A percentile compares a stretch with the other conserved stretches of the same genome.
Conservation (phyloP, 2,329 filamentous ascomycete genomes). For the Sporothrix pallida region DNA sequence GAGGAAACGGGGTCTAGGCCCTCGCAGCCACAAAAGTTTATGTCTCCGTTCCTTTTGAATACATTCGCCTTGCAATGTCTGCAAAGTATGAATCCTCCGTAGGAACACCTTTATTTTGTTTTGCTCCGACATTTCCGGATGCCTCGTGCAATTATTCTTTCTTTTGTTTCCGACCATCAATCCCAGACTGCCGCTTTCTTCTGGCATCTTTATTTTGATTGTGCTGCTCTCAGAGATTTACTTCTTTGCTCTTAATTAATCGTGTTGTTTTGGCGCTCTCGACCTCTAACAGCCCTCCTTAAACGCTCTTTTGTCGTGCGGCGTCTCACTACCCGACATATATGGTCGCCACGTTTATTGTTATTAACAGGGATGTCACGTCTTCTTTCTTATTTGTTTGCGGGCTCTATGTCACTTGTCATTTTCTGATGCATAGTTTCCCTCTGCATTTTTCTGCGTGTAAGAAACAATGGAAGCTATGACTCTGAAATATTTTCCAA, state of each 20-base stretch:
- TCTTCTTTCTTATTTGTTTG: background rate
- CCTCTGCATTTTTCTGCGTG: background rate
- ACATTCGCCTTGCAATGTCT: background rate
- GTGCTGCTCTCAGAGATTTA: background rate
- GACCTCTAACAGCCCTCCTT: background rate
- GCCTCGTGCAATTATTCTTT: no score
- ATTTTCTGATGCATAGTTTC: background rate
- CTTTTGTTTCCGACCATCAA: slow-evolving; percentile 17
- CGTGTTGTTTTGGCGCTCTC: background rate
- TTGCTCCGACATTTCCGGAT: background rate
- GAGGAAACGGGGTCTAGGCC: background rate
- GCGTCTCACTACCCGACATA: background rate
- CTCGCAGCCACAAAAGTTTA: background rate
- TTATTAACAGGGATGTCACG: background rate
- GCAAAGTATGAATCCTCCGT: background rate
- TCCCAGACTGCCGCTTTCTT: background rate
- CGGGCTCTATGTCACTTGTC: no score
- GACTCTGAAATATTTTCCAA: background rate
- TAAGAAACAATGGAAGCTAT: background rate
- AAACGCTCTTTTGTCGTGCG: background rate
- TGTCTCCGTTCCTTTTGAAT: background rate
- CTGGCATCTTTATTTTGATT: background rate
- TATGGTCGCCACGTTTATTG: slow-evolving; percentile 6
- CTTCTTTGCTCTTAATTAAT: background rate
- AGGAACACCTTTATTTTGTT: slow-evolving; percentile 5